These are phyloP conservation scores for Paratinospora sagittata DNA, from an alignment of 164 flowering plant genomes.

Conservation along the genomic window DNA sequence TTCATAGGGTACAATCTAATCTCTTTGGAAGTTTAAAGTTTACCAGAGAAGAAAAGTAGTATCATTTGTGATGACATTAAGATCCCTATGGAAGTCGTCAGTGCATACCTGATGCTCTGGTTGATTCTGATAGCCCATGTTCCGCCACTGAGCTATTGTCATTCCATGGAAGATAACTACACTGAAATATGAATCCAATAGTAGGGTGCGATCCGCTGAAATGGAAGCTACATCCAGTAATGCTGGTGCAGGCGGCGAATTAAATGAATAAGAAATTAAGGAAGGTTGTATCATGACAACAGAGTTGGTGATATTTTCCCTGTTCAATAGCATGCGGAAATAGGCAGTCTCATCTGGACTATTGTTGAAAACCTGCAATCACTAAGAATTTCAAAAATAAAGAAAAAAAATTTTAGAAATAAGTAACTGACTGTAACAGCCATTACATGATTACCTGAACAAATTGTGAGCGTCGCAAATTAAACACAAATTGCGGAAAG, in stretches of 20 bases:
- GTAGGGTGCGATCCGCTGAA: constrained; percentile 70
- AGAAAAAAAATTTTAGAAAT: not conserved
- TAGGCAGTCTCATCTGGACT: constrained; percentile 99
- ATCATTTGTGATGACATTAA: not conserved
- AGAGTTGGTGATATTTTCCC: constrained; percentile 74
- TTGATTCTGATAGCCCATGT: constrained; percentile 82
- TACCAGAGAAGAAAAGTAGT: not conserved
- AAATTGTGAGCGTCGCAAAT: constrained; percentile 93
- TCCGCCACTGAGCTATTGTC: constrained; percentile 68
- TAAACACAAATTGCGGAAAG: constrained; percentile 94
- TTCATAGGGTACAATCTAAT: too few relatives aligned
- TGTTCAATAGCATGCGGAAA: constrained; percentile 83
- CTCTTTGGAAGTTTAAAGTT: not conserved
- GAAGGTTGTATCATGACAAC: constrained; percentile 98
- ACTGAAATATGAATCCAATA: constrained; percentile 88
- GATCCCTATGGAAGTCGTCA: not conserved
- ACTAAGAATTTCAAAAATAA: constrained; percentile 1
- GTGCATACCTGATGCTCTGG: constrained; percentile 71
- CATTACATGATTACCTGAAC: constrained; percentile 63
- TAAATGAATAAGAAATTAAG: constrained; percentile 71
- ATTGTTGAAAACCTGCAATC: constrained; percentile 82
- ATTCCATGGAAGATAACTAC: constrained; percentile 61
- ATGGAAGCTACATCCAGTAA: constrained; percentile 91
- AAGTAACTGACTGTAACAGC: not conserved
- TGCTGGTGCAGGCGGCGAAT: constrained; percentile 67